Evolutionary conservation across 1,139 yeast genomes (phyloP), one percentile per base, ranked within the genome.

Genomic region (Groenewaldozyma auringiensis): DNA sequence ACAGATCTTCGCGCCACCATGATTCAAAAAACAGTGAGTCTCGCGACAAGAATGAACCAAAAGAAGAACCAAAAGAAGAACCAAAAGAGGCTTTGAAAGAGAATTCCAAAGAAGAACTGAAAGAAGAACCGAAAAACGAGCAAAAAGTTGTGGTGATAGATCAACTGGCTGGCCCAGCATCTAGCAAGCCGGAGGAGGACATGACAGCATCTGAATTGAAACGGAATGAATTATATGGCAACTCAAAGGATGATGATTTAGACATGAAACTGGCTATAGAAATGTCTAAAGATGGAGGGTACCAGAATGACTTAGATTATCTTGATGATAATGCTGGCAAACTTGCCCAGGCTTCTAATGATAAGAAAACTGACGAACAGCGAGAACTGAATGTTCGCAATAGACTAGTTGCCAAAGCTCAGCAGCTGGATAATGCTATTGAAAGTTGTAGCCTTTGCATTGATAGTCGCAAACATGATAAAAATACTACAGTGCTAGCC

Each of bases 291-390:
- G 72, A 70, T 44, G 61, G 62, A 21, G 62, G 60, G 21, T 72
- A 59, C 53, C 54, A 60, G 18, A 56, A 57, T 13, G 72, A 68
- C 42, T 51, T 68, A 25, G 77, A 74, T 42, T 66, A 69, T 40
- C 67, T 69, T 44, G 73, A 69, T 44, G 76, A 72, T 11, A 64
- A 66, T 37, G 69, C 75, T 0, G 62, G 60, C 0, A 59, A 57
- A 35, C 59, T 73, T 8, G 70, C 75, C 3, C 47, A 49, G 38
- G 45, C 54, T 2, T 35, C 48, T 3, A 16, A 31, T 11, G 11
- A 25, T 25, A 25, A 25, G 29, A 35, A 35, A 18, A 18, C 21
- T 4, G 21, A 21, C 27, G 49, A 50, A n/a, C 47, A 53, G 34
- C 43, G 44, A 14, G 57, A 53, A 16, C 46, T 43, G 27, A 54